These are phyloP conservation scores for Leptomonas pyrrhocoris DNA, from an alignment of 208 protist species.

Conservation along the genomic window DNA sequence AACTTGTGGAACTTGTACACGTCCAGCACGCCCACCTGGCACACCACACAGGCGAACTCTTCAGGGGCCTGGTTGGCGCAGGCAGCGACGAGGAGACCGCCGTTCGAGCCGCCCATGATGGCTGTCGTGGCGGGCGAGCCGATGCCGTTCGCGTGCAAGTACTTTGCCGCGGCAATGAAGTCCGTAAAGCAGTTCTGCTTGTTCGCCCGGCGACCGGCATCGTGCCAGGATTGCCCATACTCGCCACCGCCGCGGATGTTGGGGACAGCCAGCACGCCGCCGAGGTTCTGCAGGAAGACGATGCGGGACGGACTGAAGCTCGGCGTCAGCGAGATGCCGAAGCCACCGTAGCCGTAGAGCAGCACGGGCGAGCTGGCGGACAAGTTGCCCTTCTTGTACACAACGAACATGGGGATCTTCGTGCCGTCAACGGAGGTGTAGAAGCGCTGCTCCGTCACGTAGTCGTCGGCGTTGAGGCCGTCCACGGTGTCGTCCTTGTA, in stretches of 20 bases:
- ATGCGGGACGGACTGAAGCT: constrained; percentile 74
- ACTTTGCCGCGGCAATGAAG: constrained; percentile 80
- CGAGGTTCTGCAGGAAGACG: constrained; percentile 83
- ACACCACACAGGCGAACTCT: constrained; percentile 81
- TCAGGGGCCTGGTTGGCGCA: constrained; percentile 91
- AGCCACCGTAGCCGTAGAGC: constrained; percentile 96
- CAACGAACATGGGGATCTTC: constrained; percentile 94
- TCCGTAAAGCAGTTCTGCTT: constrained; percentile 94
- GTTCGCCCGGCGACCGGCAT: constrained; percentile 74
- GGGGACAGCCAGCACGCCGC: constrained; percentile 85
- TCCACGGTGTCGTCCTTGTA: constrained; percentile 78
- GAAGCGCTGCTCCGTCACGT: constrained; percentile 89
- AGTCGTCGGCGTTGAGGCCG: constrained; percentile 72
- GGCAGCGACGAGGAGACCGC: constrained; percentile 93
- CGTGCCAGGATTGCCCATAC: constrained; percentile 95
- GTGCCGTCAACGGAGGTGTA: constrained; percentile 92
- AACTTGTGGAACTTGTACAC: constrained; percentile 97
- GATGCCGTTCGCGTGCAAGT: constrained; percentile 74
- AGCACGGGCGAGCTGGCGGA: constrained; percentile 76
- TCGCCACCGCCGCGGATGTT: constrained; percentile 96
- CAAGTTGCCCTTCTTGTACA: constrained; percentile 74
- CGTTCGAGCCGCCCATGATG: constrained; percentile 95
- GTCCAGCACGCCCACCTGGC: constrained; percentile 93
- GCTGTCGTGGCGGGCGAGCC: constrained; percentile 85
- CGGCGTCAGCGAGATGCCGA: constrained; percentile 89